These are phyloP conservation scores for Penicillium sp. DNA, from an alignment of 2,329 filamentous ascomycete genomes.

Conservation along the genomic window DNA sequence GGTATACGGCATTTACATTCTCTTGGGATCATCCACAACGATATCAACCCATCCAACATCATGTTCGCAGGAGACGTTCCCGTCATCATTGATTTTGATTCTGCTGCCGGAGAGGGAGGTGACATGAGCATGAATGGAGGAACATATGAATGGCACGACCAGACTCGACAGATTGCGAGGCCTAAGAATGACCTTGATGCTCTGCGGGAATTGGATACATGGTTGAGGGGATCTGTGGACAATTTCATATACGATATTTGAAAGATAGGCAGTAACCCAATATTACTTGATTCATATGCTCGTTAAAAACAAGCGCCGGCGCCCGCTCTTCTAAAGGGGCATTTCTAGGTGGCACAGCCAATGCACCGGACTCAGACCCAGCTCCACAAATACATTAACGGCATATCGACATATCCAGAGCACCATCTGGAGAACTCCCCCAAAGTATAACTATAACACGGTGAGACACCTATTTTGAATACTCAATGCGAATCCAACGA, in stretches of 20 bases:
- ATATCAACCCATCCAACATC: neutral
- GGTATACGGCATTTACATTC: neutral
- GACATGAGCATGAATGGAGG: neutral
- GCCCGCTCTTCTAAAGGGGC: constrained; percentile 11
- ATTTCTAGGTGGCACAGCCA: constrained; percentile 1
- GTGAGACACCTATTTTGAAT: neutral
- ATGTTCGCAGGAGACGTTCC: neutral
- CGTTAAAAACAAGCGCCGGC: constrained; percentile 13
- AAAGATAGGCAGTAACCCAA: neutral
- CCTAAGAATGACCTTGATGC: neutral
- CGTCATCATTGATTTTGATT: neutral
- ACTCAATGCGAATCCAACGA: neutral
- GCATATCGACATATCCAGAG: constrained; percentile 8
- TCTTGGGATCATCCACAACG: neutral
- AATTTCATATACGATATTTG: neutral
- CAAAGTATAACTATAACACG: constrained; percentile 9
- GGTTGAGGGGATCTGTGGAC: neutral
- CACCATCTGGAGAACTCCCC: neutral
- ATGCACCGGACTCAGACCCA: constrained; percentile 5
- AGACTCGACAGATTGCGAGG: neutral
- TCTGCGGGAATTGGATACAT: neutral
- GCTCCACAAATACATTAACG: constrained; percentile 11
- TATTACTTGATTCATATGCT: constrained; percentile 8
- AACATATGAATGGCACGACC: neutral
- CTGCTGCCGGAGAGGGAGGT: neutral